phyloP scores from a whole-genome alignment of 345 rosid species.

The Streptanthus diversifolius region DNA sequence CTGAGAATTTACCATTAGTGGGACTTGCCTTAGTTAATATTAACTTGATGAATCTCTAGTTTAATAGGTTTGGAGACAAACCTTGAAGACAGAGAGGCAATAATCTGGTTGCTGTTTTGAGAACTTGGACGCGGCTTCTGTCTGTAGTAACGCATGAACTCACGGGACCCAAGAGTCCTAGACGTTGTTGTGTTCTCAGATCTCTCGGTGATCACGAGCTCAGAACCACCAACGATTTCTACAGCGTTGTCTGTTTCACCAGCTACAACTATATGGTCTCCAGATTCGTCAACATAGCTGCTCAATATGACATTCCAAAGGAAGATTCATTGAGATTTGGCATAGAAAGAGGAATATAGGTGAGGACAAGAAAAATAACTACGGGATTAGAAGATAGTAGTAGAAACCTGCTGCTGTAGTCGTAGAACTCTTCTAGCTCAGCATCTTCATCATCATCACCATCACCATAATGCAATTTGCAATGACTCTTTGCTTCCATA shows the following conservation, averaged over 20 bases:
- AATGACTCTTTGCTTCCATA: conserved; percentile 90
- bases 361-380: background rate
- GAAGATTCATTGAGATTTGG: background rate
- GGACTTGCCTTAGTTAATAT: background rate
- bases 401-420: conserved; percentile 81
- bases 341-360: background rate
- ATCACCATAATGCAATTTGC: conserved; percentile 90
- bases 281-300: conserved; percentile 78
- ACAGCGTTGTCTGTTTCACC: conserved; percentile 52
- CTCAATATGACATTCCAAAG: background rate
- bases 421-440: conserved; percentile 91
- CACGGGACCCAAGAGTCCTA: conserved; percentile 84
- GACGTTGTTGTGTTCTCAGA: conserved; percentile 40
- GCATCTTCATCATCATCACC: conserved; percentile 90
- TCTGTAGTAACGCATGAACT: conserved; percentile 77
- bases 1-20: conserved; percentile 36
- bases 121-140: conserved; percentile 90
- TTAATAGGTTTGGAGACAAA: conserved; percentile 16
- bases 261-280: conserved; percentile 65
- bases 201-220: conserved; percentile 73
- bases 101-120: conserved; percentile 44
- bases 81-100: conserved; percentile 79
- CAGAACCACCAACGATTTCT: conserved; percentile 80
- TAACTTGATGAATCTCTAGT: background rate
- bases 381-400: background rate